Base-by-base conservation (phyloP, 805 yeast species). In the Ogataea ganodermae region DNA sequence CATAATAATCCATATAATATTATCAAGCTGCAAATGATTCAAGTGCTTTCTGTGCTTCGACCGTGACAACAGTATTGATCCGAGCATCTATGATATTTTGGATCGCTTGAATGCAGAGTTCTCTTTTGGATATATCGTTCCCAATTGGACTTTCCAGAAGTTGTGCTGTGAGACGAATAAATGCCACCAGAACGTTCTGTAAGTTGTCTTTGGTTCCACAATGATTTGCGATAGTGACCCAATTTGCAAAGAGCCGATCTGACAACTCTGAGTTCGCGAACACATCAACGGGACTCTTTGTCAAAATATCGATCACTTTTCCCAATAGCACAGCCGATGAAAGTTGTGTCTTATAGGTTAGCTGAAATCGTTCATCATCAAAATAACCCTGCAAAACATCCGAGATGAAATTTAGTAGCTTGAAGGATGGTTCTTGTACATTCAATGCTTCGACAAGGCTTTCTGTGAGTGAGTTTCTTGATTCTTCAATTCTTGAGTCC, bases 111-210 rank as follows among this genome's bases (percentile, higher is more conserved):
- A 76, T 76, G 20, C 83, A 63, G 44, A 78, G 75, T 2, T 78
- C 18, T 17, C 14, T 38, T 13, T n/a, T 81, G 46, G 71, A 74
- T 51, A 81, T 85, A 5, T 30, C 46, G 4, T 32, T 36, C 3
- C 27, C 18, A 18, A 23, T 28, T 31, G 40, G 10, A 22, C 39
- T 49, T 4, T n/a, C 13, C 14, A 35, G 27, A 4, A 61, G 24
- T n/a, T 48, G 21, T n/a, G 49, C 49, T 1, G 62, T 53, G 4
- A 56, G 20, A 30, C 68, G 60, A 6, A 63, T 66, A 44, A 70
- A 75, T 23, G 79, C 80, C 17, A 84, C 62, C 45, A 83, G 74
- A 3, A 84, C 87, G 50, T 75, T 78, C 57, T 86, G 92, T 31
- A 65, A 45, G 20, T 61, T 59, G 21, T 56, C 61, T n/a, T 49